A percentile compares a stretch with the other conserved stretches of the same genome.
These are phyloP conservation scores for Termitomyces sp. DNA, from an alignment of 768 basidiomycete genomes.

Conservation along the genomic window DNA sequence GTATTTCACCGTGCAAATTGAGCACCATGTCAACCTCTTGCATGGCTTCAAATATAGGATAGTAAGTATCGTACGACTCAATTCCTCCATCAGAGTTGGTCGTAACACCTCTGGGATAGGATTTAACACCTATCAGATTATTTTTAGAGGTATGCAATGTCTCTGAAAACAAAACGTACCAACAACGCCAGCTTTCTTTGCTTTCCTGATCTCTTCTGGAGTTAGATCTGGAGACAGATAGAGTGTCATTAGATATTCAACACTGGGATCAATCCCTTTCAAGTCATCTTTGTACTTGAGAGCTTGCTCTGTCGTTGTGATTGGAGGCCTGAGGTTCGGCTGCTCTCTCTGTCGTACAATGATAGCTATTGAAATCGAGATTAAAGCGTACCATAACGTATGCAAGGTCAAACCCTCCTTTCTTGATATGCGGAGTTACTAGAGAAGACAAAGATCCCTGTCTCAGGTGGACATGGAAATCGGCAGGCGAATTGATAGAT, in stretches of 20 bases:
- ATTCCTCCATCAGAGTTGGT: constrained; percentile 96
- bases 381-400: constrained; percentile 83
- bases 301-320: constrained; percentile 77
- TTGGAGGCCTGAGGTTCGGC: constrained; percentile 92
- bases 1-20: constrained; percentile 95
- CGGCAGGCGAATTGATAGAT: constrained; percentile 61
- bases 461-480: constrained; percentile 96
- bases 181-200: constrained; percentile 75
- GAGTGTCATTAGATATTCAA: constrained; percentile 92
- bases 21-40: constrained; percentile 90
- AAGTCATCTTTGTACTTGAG: constrained; percentile 75
- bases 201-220: constrained; percentile 85
- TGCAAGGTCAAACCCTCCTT: constrained; percentile 86
- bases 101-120: constrained; percentile 95
- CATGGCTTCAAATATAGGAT: constrained; percentile 92
- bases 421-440: constrained; percentile 83
- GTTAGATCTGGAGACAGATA: constrained; percentile 92
- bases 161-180: constrained; percentile 31
- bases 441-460: constrained; percentile 78
- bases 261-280: constrained; percentile 64
- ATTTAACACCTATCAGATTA: constrained; percentile 68
- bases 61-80: constrained; percentile 91
- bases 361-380: neutral
- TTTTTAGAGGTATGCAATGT: neutral
- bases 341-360: constrained; percentile 22